Evolutionary conservation across 2,329 filamentous ascomycete genomes (phyloP).

Genomic region (Aspergillus eucalypticola): DNA sequence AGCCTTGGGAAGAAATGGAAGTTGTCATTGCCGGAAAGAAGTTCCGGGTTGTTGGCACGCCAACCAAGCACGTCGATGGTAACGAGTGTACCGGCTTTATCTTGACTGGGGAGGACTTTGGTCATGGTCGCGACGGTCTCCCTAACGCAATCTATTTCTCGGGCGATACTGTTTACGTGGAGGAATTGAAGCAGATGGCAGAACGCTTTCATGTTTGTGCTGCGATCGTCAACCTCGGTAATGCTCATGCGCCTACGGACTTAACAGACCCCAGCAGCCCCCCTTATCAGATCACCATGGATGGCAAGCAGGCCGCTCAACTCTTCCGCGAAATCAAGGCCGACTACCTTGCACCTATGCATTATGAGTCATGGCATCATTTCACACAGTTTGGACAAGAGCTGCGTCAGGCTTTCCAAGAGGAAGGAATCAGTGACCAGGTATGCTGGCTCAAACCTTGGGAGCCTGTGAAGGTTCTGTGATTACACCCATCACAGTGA

Average conservation of each 20-base stretch:
- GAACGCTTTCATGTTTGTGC: constrained; percentile 40
- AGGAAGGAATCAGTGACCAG: constrained; percentile 37
- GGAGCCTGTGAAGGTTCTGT: constrained; percentile 9
- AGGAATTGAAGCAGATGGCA: constrained; percentile 40
- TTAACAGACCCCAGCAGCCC: constrained; percentile 21
- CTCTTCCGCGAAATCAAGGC: constrained; percentile 44
- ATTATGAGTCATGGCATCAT: constrained; percentile 51
- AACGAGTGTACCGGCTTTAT: constrained; percentile 52
- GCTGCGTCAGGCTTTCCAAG: constrained; percentile 34
- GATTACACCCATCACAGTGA: too few species aligned
- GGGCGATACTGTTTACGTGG: constrained; percentile 52
- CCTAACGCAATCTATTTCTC: constrained; percentile 54
- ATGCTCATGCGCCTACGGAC: constrained; percentile 26
- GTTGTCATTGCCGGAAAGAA: constrained; percentile 32
- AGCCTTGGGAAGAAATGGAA: constrained; percentile 42
- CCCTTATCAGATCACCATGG: constrained; percentile 46
- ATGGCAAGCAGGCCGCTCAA: constrained; percentile 43
- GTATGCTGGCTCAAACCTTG: constrained; percentile 40
- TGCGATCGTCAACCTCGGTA: constrained; percentile 47
- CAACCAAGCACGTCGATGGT: constrained; percentile 47
- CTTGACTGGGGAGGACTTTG: constrained; percentile 41
- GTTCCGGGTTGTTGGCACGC: constrained; percentile 47
- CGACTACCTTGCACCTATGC: constrained; percentile 50
- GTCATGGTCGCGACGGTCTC: constrained; percentile 32
- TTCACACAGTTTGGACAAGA: constrained; percentile 41